phyloP scores from a whole-genome alignment of 2,329 filamentous ascomycete genomes.

The Trichophaea hybrida region DNA sequence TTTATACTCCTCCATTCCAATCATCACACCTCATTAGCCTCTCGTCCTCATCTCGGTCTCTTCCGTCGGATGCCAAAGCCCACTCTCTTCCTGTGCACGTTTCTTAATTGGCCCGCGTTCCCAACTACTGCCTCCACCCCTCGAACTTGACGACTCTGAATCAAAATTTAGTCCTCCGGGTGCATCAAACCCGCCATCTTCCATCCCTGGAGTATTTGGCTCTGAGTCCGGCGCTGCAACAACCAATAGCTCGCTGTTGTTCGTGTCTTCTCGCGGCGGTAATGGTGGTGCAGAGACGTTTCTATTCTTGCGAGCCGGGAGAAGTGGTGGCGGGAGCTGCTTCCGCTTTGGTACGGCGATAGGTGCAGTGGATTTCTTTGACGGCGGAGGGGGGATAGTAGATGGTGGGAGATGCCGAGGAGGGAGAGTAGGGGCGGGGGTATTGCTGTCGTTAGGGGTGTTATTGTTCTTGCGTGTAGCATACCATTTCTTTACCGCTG shows the following conservation, averaged over 20 bases:
- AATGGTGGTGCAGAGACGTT: slow-evolving; percentile 25
- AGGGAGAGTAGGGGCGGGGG: background rate
- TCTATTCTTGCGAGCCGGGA: slow-evolving; percentile 27
- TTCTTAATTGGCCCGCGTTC: slow-evolving; percentile 11
- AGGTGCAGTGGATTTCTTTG: slow-evolving; percentile 35
- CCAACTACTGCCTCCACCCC: slow-evolving; percentile 4
- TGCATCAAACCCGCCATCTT: slow-evolving; percentile 7
- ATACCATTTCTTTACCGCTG: slow-evolving; percentile 47
- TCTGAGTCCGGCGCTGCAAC: slow-evolving; percentile 20
- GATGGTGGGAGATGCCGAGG: slow-evolving; percentile 11
- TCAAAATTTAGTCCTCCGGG: background rate
- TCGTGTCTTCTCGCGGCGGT: slow-evolving; percentile 13
- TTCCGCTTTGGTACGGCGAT: slow-evolving; percentile 51
- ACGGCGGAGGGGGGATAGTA: slow-evolving; percentile 24
- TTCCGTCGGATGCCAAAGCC: slow-evolving; percentile 21
- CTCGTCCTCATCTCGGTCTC: slow-evolving; percentile 22
- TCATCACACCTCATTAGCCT: slow-evolving; percentile 11
- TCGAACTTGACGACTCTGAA: background rate
- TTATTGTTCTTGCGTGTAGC: slow-evolving; percentile 21
- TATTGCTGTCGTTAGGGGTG: slow-evolving; percentile 17
- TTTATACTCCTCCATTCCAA: too few relatives aligned
- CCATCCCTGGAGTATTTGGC: slow-evolving; percentile 13
- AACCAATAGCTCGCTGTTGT: slow-evolving; percentile 15
- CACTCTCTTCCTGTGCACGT: slow-evolving; percentile 10
- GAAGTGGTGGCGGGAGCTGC: slow-evolving; percentile 38